These are phyloP conservation scores for Cerioporus squamosus DNA, from an alignment of 1,284 basidiomycete genomes.

Conservation along the genomic window DNA sequence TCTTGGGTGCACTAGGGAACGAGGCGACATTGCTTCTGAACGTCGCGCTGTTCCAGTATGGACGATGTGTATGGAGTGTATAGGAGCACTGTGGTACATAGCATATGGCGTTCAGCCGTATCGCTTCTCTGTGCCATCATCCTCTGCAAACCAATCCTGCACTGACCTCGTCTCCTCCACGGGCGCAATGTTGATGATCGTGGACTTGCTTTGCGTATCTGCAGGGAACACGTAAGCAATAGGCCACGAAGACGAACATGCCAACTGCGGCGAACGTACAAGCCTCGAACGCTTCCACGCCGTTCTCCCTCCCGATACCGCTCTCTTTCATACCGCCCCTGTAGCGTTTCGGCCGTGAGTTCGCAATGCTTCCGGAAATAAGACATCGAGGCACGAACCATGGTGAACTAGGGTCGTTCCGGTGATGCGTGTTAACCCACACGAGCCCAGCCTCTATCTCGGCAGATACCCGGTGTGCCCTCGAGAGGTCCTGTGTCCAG, in stretches of 20 bases:
- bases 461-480: slow-evolving; percentile 71
- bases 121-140: slow-evolving; percentile 42
- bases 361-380: background rate
- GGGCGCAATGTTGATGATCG: slow-evolving; percentile 70
- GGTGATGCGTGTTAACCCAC: slow-evolving; percentile 87
- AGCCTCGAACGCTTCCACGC: slow-evolving; percentile 75
- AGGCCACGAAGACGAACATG: background rate
- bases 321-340: slow-evolving; percentile 89
- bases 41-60: too few species aligned
- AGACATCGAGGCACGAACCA: slow-evolving; percentile 54
- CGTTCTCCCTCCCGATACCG: slow-evolving; percentile 83
- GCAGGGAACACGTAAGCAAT: background rate
- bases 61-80: too few species aligned
- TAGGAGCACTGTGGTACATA: too few species aligned
- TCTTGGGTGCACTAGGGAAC: too few species aligned
- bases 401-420: slow-evolving; percentile 86
- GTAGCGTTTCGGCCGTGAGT: background rate
- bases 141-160: slow-evolving; percentile 82
- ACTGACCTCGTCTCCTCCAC: slow-evolving; percentile 55
- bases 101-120: slow-evolving; percentile 26
- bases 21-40: too few species aligned
- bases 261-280: slow-evolving; percentile 48
- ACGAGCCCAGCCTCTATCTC: slow-evolving; percentile 75
- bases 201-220: slow-evolving; percentile 85
- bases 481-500: slow-evolving; percentile 76